Evolutionary conservation across 176 grass and related monocot genomes (phyloP).

Genomic region (Juncus effusus): DNA sequence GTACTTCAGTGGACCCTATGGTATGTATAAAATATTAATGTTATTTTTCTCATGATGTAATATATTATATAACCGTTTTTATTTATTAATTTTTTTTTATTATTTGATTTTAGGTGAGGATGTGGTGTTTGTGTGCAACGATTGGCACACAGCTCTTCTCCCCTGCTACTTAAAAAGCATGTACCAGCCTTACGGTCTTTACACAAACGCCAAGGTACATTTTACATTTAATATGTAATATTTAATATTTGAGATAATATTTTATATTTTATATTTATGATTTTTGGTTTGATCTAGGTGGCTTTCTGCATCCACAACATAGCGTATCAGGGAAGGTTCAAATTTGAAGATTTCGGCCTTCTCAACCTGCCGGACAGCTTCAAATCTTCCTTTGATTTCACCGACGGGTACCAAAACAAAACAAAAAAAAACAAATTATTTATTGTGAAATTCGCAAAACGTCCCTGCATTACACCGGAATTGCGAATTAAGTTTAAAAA

Average conservation of each 20-base stretch:
- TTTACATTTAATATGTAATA: background rate
- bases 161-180: conserved; percentile 76
- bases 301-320: conserved; percentile 99
- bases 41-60: background rate
- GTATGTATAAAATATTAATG: conserved; percentile 27
- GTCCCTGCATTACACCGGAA: too few species aligned
- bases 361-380: conserved; percentile 77
- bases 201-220: conserved; percentile 64
- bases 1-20: conserved; percentile 62
- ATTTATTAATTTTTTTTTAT: conserved; percentile 5
- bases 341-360: conserved; percentile 35
- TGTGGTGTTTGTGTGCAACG: conserved; percentile 82
- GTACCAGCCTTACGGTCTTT: conserved; percentile 67
- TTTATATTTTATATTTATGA: conserved; percentile 15
- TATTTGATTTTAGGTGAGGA: conserved; percentile 59
- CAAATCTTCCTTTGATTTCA: conserved; percentile 78
- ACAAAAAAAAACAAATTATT: too few species aligned
- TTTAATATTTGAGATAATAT: conserved; percentile 1
- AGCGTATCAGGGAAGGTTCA: conserved; percentile 80
- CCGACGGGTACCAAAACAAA: conserved; percentile 53
- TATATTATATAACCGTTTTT: background rate
- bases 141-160: conserved; percentile 84
- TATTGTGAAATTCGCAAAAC: too few species aligned
- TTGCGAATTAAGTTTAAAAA: too few species aligned
- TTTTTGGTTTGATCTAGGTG: conserved; percentile 33